Percentiles rank a stretch among this genome's conserved stretches.
Conservation (phyloP, 225 moss, liverwort and hornwort species). For the Marchantia paleacea region DNA sequence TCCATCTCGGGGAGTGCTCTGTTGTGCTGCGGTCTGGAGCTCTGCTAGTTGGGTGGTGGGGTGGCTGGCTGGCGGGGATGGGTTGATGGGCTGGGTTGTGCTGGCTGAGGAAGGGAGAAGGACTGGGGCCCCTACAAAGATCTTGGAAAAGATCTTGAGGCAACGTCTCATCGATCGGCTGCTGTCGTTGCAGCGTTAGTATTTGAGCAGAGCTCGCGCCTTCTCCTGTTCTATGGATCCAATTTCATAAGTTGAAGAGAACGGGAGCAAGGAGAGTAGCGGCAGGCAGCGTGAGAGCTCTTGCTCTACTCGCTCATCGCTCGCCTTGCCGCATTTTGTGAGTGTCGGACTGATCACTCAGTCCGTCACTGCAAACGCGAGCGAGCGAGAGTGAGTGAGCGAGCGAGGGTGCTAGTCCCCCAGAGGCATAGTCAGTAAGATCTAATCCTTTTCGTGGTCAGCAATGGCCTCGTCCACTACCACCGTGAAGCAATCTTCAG, state of each 20-base stretch:
- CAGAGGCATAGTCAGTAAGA: no score
- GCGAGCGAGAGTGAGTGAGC: constrained; percentile 6
- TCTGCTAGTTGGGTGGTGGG: neutral
- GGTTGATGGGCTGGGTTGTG: neutral
- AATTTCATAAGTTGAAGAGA: neutral
- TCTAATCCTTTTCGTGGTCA: neutral
- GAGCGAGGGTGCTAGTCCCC: no score
- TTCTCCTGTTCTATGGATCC: neutral
- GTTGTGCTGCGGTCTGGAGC: no score
- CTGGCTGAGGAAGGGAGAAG: neutral
- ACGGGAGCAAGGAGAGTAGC: neutral
- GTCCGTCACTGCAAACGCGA: constrained; percentile 28
- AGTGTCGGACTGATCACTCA: constrained; percentile 26
- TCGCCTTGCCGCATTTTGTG: constrained; percentile 23
- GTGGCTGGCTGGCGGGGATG: neutral
- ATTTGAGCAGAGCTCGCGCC: neutral
- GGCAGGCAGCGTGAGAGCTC: neutral
- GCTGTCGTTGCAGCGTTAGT: constrained; percentile 8
- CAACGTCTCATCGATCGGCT: constrained; percentile 12
- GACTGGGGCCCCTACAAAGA: constrained; percentile 6
- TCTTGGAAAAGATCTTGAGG: constrained; percentile 12
- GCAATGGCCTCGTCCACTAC: constrained; percentile 16
- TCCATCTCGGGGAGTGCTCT: no score
- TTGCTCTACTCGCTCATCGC: constrained; percentile 12
- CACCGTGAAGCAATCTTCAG: constrained; percentile 9